phyloP scores from a whole-genome alignment of 2,329 filamentous ascomycete genomes.

The Claviceps maximensis region DNA sequence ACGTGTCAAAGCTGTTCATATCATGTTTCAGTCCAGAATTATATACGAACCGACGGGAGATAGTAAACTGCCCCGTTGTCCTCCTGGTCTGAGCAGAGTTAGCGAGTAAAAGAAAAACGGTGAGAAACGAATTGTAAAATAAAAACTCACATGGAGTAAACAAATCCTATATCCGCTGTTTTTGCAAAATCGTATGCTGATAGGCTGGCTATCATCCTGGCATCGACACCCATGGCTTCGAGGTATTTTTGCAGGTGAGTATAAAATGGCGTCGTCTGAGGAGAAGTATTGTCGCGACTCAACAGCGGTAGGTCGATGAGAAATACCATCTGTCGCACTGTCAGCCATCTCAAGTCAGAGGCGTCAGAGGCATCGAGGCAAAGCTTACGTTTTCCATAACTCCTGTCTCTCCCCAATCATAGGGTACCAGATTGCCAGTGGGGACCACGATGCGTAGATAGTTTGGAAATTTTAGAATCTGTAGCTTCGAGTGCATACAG shows the following conservation, averaged over 20 bases:
- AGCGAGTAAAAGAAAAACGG: background rate
- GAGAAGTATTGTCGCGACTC: constrained; percentile 15
- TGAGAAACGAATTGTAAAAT: constrained; percentile 5
- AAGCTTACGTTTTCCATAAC: constrained; percentile 66
- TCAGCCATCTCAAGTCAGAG: background rate
- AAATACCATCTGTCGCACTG: constrained; percentile 55
- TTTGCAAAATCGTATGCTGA: constrained; percentile 68
- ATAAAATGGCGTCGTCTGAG: constrained; percentile 40
- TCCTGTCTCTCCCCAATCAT: constrained; percentile 82
- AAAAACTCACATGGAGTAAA: constrained; percentile 62
- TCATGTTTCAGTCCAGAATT: constrained; percentile 4
- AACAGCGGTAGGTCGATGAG: constrained; percentile 76
- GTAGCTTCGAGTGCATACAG: constrained; percentile 89
- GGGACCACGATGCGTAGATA: constrained; percentile 74
- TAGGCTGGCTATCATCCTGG: constrained; percentile 53
- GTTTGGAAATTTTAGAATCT: constrained; percentile 65
- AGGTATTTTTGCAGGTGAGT: constrained; percentile 61
- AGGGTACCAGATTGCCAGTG: constrained; percentile 71
- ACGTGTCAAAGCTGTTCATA: background rate
- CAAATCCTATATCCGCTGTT: constrained; percentile 61
- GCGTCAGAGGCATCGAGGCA: background rate
- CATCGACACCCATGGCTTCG: constrained; percentile 48
- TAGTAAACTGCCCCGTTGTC: constrained; percentile 17
- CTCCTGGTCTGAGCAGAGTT: constrained; percentile 19
- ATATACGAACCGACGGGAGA: constrained; percentile 18